Evolutionary conservation across 768 basidiomycete genomes (phyloP), one percentile per base, ranked within the genome.

Genomic region (Cyclocybe cylindracea): DNA sequence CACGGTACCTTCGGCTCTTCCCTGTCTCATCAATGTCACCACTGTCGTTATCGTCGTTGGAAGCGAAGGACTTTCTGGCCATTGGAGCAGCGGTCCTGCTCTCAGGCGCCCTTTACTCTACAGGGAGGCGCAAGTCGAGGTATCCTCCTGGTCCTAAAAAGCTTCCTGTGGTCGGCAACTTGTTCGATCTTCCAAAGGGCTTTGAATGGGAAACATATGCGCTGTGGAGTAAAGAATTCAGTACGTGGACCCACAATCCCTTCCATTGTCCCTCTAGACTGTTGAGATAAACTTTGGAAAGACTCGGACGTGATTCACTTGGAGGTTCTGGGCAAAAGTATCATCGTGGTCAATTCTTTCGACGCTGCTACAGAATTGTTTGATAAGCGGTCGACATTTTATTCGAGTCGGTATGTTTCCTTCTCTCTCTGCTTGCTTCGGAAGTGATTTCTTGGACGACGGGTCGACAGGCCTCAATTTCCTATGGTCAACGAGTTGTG

Each of bases 341-440:
- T 77, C 14, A 56, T 78, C 18, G 57, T 78, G 5, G 33, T 79
- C 32, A 73, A 74, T 44, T 67, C 66, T 9, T 58, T 63, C 19
- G 57, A 70, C 39, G 64, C 62, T 3, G 74, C 70, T 1, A 63
- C 57, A 7, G 77, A 79, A 1, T 63, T 78, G 0, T 66, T 78
- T 16, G 72, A 74, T 24, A 78, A 73, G 54, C 61, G 70, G 33
- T 73, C 74, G 0, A 46, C 68, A 7, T 71, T 71, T n/a, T 78
- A 78, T 57, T 77, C 75, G 0, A 70, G 70, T 56, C 63, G 76
- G 68, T 65, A 43, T 16, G 64, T 61, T 35, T 3, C 2, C 4
- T 24, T 29, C 31, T 19, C 29, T 29, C 31, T 19, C 10, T 44
- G 14, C 24, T 40, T 11, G 33, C 19, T 39, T 11, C 19, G 14